Evolutionary conservation across 768 basidiomycete species (phyloP).

Genomic region (Termitomyces sp.): DNA sequence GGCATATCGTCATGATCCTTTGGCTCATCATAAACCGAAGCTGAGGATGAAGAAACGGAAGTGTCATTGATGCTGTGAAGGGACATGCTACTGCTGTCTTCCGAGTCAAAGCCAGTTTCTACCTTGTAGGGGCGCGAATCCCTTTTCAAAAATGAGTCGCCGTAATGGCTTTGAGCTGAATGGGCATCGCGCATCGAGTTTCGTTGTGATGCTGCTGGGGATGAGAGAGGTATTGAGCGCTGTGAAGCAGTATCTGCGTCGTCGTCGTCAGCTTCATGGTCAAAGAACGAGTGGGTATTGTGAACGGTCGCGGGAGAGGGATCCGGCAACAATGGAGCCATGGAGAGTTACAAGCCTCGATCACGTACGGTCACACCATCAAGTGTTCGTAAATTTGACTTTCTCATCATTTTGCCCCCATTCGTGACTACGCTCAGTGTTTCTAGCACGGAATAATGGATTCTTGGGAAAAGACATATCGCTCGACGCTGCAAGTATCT

Average conservation of each 20-base stretch:
- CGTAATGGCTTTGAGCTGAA: constrained; percentile 10
- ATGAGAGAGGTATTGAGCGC: constrained; percentile 70
- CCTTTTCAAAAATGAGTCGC: constrained; percentile 28
- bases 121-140: constrained; percentile 41
- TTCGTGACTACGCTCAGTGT: too few relatives aligned
- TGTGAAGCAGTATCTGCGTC: constrained; percentile 79
- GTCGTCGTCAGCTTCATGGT: constrained; percentile 33
- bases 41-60: constrained; percentile 45
- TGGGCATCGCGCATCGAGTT: constrained; percentile 21
- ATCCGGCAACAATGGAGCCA: constrained; percentile 24
- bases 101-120: constrained; percentile 50
- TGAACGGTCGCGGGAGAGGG: constrained; percentile 25
- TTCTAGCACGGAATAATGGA: too few relatives aligned
- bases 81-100: constrained; percentile 50
- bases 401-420: too few relatives aligned
- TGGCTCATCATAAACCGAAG: constrained; percentile 37
- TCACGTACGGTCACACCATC: not conserved
- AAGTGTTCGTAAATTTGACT: too few relatives aligned
- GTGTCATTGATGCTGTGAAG: constrained; percentile 38
- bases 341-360: constrained; percentile 7
- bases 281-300: constrained; percentile 22
- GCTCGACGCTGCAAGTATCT: too few relatives aligned
- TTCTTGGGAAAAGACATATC: too few relatives aligned
- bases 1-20: constrained; percentile 24
- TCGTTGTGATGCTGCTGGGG: constrained; percentile 51